Base-by-base conservation (phyloP, 495 filamentous ascomycete species). In the Xylaria castorea region DNA sequence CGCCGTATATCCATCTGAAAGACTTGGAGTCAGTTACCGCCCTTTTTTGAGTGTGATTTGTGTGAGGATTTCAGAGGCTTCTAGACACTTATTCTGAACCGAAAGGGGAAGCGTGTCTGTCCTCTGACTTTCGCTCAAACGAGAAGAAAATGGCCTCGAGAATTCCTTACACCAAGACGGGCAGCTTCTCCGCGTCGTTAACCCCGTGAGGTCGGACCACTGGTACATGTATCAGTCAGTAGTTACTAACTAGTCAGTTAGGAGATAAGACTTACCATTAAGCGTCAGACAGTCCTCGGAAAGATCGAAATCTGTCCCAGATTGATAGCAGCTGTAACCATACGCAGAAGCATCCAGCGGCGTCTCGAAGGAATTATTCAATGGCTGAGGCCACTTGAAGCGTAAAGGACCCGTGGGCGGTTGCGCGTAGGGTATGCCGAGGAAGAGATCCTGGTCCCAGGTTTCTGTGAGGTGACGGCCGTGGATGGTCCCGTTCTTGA, bases 1-100 rank as follows among this genome's bases (percentile, higher is more conserved):
- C 90, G 25, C 89, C 89, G 73, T 90, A 86, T 32, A 91, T 89
- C 86, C 86, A 91, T 36, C n/a, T n/a, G n/a, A n/a, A n/a, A n/a
- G n/a, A n/a, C n/a, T n/a, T n/a, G n/a, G n/a, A n/a, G n/a, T n/a
- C n/a, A n/a, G n/a, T n/a, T n/a, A n/a, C n/a, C n/a, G n/a, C n/a
- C n/a, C n/a, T n/a, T n/a, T n/a, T n/a, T n/a, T n/a, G n/a, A n/a
- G n/a, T n/a, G n/a, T n/a, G n/a, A n/a, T n/a, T n/a, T n/a, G n/a
- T n/a, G n/a, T n/a, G n/a, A n/a, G n/a, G n/a, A n/a, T n/a, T n/a
- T n/a, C n/a, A n/a, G n/a, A n/a, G n/a, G n/a, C n/a, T n/a, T n/a
- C n/a, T n/a, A n/a, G n/a, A n/a, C n/a, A n/a, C n/a, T n/a, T n/a
- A n/a, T n/a, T n/a, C n/a, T n/a, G n/a, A n/a, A n/a, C n/a, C n/a